Evolutionary conservation across 345 rosid species (phyloP), one percentile per base, ranked within the genome.

Genomic region (Populus simonii): DNA sequence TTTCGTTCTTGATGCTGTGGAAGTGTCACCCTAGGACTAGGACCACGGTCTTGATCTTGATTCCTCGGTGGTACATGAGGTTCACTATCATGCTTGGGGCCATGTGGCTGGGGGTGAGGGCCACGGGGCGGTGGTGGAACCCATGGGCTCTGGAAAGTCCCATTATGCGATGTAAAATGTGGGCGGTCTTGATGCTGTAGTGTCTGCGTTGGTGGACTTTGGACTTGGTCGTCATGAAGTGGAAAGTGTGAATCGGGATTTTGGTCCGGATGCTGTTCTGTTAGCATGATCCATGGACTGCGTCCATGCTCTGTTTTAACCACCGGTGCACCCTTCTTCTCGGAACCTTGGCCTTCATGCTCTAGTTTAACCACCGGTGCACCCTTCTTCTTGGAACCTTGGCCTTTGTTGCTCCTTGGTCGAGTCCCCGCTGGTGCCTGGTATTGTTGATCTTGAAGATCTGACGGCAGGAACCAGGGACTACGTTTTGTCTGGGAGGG

Each of bases 221-320:
- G 55, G 67, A 23, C 51, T 39, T 71, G 25, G 10, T 47, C 39
- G 9, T 15, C 81, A 49, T 62, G 38, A n/a, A 22, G 51, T 20
- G 71, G 71, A 38, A 20, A 68, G n/a, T 33, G 31, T 18, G 47
- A 27, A 9, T 55, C 53, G 23, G 68, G 12, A 10, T 51, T 16
- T 11, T 59, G 76, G 49, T 41, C 33, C 5, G 22, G 65, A 12
- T n/a, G 79, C 23, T 12, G 76, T 12, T 27, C 33, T 20, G 74
- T 66, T 29, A 72, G 76, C 17, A 70, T 4, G 33, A 16, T 23
- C 80, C 80, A 65, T 18, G 80, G 74, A 53, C 76, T 75, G n/a
- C 35, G 43, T n/a, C 22, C 81, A 49, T 62, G 38, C 38, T n/a
- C 43, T 22, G 78, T 83, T 73, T n/a, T 25, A 59, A 1, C 66